Base-by-base conservation (phyloP, 306 rosid genomes). In the Pyrus pyrifolia region DNA sequence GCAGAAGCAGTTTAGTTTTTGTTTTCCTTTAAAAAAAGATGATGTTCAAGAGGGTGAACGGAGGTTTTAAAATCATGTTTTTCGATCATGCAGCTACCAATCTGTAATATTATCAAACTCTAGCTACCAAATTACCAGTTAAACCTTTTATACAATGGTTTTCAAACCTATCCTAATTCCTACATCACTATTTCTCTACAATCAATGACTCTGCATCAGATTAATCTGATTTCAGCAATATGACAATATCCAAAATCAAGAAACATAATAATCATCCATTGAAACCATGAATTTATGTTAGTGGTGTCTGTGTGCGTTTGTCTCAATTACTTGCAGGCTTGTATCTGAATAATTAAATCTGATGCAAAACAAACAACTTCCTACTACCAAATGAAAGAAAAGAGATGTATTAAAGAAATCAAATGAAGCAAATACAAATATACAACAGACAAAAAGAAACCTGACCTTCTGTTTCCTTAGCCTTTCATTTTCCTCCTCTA, bases 401-500 rank as follows among this genome's bases (percentile, higher is more conserved):
- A 42, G 63, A 70, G 46, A 52, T 35, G 62, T 58, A 78, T 58
- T 72, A 30, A 57, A 31, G 71, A 70, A 45, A 60, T 6, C 9
- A 63, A 80, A 78, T 80, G 53, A 63, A 60, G 52, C 23, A 38
- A 27, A 76, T 62, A 67, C 11, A 17, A 74, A 51, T 25, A 67
- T 45, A 72, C 69, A 52, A 53, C 62, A 63, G 62, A 60, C 22
- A 53, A 13, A 74, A 81, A 76, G 79, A 77, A 78, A 83, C 71
- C 87, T 72, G 71, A 95, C 98, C 98, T 89, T 88, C 51, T 77
- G 90, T 85, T 85, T 92, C 89, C 92, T 87, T 82, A 95, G 95
- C 91, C 82, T 86, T 85, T 92, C 98, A 45, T 95, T 95, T 80
- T 95, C 98, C 88, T 90, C 97, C 80, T 92, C 97, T 77, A 92